phyloP scores from a whole-genome alignment of 345 rosid genomes.

The Hibiscus syriacus region DNA sequence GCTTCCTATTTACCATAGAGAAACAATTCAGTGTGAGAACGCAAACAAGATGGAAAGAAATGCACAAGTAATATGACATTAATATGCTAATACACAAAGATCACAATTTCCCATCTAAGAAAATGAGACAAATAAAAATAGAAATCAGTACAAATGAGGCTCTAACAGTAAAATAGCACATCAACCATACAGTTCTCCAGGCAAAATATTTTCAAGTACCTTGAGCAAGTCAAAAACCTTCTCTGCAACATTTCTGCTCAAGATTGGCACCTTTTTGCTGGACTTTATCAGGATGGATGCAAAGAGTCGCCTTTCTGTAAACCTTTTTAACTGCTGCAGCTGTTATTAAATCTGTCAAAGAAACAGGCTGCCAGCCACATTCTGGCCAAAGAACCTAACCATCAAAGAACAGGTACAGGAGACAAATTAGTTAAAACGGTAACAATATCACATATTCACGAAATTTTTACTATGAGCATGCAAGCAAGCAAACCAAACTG shows the following conservation, averaged over 20 bases:
- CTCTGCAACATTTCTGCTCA: slow-evolving; percentile 88
- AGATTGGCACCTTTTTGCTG: slow-evolving; percentile 97
- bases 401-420: slow-evolving; percentile 7
- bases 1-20: slow-evolving; percentile 44
- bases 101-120: not conserved
- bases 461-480: too few relatives aligned
- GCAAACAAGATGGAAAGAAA: not conserved
- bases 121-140: not conserved
- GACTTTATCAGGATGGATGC: slow-evolving; percentile 99
- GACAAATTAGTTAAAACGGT: slow-evolving; percentile 1
- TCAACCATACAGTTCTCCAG: not conserved
- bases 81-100: not conserved
- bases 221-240: slow-evolving; percentile 96
- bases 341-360: slow-evolving; percentile 83
- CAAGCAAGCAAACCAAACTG: not conserved
- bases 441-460: not conserved
- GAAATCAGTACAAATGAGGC: not conserved
- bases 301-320: slow-evolving; percentile 85
- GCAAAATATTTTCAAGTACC: slow-evolving; percentile 30
- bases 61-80: not conserved
- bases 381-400: slow-evolving; percentile 97
- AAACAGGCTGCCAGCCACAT: slow-evolving; percentile 97
- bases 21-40: not conserved
- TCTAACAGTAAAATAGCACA: not conserved
- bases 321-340: slow-evolving; percentile 72